These are phyloP conservation scores for Pseudoperonospora humuli DNA, from an alignment of 352 stramenopile species.

Conservation along the genomic window DNA sequence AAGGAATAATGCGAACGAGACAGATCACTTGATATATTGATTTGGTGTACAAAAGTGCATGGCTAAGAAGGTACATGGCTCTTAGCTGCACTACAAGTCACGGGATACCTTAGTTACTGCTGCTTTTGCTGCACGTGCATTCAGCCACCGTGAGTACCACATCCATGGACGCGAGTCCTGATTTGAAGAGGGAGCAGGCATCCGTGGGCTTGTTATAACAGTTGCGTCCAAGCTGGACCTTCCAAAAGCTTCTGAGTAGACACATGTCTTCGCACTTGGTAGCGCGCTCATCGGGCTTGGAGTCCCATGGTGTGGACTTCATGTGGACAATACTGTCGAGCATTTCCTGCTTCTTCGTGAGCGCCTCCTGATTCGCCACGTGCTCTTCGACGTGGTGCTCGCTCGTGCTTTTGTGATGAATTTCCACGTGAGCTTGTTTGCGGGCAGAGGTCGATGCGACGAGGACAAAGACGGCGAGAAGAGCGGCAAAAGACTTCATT, in stretches of 20 bases:
- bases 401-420: conserved; percentile 11
- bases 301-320: conserved; percentile 69
- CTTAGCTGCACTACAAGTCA: no score
- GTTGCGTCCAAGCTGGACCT: conserved; percentile 48
- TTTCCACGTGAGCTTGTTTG: conserved; percentile 9
- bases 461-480: conserved; percentile 10
- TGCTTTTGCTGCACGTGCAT: conserved; percentile 41
- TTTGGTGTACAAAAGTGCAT: no score
- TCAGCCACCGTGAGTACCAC: conserved; percentile 49
- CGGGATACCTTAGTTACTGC: no score
- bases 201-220: conserved; percentile 43
- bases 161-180: conserved; percentile 33
- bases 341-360: conserved; percentile 33
- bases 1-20: no score
- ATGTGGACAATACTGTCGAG: conserved; percentile 35
- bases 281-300: conserved; percentile 28
- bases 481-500: conserved; percentile 19
- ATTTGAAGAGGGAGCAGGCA: conserved; percentile 57
- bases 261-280: conserved; percentile 62
- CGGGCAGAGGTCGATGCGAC: conserved; percentile 2
- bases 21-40: no score
- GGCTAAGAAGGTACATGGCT: no score
- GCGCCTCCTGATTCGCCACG: conserved; percentile 14
- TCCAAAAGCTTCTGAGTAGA: conserved; percentile 47
- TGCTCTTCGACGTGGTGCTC: conserved; percentile 17